These are phyloP conservation scores for Podila horticola DNA, from an alignment of 192 early-diverging fungal species.

Conservation along the genomic window DNA sequence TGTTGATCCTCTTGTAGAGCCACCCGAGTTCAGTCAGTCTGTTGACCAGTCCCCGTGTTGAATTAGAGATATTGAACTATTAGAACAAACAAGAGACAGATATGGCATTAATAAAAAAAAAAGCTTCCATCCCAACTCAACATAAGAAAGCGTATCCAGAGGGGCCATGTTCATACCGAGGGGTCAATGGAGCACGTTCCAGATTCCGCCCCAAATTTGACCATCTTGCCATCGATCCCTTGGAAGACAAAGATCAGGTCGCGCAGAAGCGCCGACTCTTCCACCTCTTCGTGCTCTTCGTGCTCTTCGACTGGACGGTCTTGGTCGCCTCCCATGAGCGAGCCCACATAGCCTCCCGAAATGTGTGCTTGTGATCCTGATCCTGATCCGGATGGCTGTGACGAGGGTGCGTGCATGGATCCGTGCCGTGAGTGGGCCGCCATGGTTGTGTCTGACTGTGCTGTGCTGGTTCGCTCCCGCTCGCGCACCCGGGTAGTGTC, in stretches of 20 bases:
- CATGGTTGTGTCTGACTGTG: conserved; percentile 19
- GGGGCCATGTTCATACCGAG: conserved; percentile 41
- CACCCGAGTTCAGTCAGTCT: conserved; percentile 83
- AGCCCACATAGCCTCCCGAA: neutral
- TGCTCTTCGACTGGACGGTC: neutral
- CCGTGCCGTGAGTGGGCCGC: conserved; percentile 18
- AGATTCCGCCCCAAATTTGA: conserved; percentile 67
- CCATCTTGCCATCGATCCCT: conserved; percentile 89
- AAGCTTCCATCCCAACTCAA: neutral
- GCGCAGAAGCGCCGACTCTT: conserved; percentile 74
- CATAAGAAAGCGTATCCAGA: neutral
- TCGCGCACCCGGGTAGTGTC: conserved; percentile 23
- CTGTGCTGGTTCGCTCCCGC: conserved; percentile 9
- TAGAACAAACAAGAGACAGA: neutral
- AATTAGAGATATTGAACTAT: conserved; percentile 62
- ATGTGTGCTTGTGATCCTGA: neutral
- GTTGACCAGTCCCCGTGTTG: conserved; percentile 72
- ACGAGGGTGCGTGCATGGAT: conserved; percentile 12
- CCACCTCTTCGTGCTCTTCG: conserved; percentile 50
- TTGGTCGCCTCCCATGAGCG: conserved; percentile 4
- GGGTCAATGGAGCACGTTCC: conserved; percentile 66
- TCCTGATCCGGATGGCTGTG: neutral
- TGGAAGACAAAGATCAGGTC: conserved; percentile 95
- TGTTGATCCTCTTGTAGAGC: conserved; percentile 73
- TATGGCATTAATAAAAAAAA: neutral